These are phyloP conservation scores for Lathyrus oleraceus DNA, from an alignment of 306 rosid genomes.

Conservation along the genomic window DNA sequence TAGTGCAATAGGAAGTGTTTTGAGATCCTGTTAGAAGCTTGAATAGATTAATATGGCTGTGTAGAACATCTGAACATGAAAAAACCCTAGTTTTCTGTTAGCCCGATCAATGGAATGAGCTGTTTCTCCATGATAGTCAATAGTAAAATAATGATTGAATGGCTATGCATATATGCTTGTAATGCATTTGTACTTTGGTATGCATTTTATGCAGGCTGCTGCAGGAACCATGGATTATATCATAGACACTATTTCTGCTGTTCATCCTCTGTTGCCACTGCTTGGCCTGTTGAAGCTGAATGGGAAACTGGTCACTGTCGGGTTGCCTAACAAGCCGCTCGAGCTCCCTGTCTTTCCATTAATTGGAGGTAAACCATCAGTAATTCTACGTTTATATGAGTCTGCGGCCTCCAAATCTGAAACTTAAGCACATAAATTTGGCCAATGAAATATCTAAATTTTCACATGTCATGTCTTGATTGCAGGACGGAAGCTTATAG, in stretches of 20 bases:
- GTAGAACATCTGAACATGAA: neutral
- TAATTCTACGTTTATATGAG: neutral
- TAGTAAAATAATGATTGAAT: constrained; percentile 11
- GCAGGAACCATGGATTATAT: constrained; percentile 82
- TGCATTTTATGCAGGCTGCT: constrained; percentile 55
- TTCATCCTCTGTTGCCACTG: constrained; percentile 68
- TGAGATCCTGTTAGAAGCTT: neutral
- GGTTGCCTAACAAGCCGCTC: constrained; percentile 77
- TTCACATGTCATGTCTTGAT: constrained; percentile 1
- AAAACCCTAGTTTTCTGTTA: neutral
- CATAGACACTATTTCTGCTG: constrained; percentile 81
- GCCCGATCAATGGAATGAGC: neutral
- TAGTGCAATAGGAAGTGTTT: neutral
- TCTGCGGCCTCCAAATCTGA: neutral
- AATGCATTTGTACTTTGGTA: neutral
- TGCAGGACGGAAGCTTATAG: constrained; percentile 78
- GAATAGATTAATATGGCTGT: neutral
- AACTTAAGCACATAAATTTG: neutral
- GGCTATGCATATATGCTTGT: neutral
- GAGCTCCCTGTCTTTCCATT: constrained; percentile 69
- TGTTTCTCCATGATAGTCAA: constrained; percentile 17
- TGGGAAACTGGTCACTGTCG: constrained; percentile 78
- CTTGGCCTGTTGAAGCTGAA: constrained; percentile 78
- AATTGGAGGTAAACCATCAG: constrained; percentile 54
- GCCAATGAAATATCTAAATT: neutral